Conservation (phyloP, 805 yeast genomes). For the Ogataea pilisensis region DNA sequence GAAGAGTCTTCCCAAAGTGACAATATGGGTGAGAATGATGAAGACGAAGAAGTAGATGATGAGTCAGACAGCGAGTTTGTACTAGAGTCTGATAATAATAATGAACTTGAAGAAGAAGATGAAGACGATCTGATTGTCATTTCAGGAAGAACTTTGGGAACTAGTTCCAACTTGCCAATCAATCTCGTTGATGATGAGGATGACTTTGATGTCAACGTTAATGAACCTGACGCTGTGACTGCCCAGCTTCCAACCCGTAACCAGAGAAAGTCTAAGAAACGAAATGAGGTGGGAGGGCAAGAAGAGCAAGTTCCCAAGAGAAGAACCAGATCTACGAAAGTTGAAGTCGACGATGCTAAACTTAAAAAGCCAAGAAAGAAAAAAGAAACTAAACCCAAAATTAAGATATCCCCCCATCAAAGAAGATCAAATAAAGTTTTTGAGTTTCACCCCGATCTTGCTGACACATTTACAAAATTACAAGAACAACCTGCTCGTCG, state of each 20-base stretch:
- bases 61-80: conserved; percentile 26
- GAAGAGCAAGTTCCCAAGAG: conserved; percentile 2
- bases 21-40: conserved; percentile 11
- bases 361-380: conserved; percentile 16
- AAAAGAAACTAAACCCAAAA: conserved; percentile 36
- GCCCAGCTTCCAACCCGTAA: too few relatives aligned
- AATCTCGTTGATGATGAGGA: conserved; percentile 5
- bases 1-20: too few relatives aligned
- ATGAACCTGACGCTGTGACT: too few relatives aligned
- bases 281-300: not conserved
- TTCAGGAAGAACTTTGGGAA: conserved; percentile 15
- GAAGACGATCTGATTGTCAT: conserved; percentile 21
- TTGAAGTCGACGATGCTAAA: conserved; percentile 1
- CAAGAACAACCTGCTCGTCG: conserved; percentile 41
- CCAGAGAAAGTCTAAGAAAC: too few relatives aligned
- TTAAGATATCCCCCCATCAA: conserved; percentile 63
- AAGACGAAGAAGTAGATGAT: conserved; percentile 14
- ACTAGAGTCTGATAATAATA: conserved; percentile 21
- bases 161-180: conserved; percentile 11
- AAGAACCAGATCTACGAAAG: conserved; percentile 1
- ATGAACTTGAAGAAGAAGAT: conserved; percentile 21
- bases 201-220: conserved; percentile 2
- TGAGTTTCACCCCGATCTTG: conserved; percentile 75
- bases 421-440: conserved; percentile 65
- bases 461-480: conserved; percentile 65